A percentile compares a stretch with the other conserved stretches of the same genome.
These are phyloP conservation scores for Fusarium fracticaudum DNA, from an alignment of 2,329 filamentous ascomycete genomes.

Conservation along the genomic window DNA sequence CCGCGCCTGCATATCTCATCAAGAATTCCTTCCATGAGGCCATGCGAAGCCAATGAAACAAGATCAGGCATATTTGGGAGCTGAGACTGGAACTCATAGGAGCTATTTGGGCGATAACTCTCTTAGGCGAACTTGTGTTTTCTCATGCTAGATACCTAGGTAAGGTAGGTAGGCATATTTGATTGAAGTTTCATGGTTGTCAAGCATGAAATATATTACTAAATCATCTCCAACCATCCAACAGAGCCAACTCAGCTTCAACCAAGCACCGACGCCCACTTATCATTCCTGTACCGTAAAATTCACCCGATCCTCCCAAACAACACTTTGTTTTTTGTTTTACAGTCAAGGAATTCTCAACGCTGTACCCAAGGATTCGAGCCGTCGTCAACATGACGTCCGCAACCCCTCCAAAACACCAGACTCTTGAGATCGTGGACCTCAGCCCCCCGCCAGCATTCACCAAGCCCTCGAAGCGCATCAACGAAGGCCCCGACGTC, in stretches of 20 bases:
- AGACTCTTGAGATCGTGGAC: slow-evolving; percentile 60
- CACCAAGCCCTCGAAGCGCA: slow-evolving; percentile 76
- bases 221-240: slow-evolving; percentile 7
- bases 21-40: neutral
- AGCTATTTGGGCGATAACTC: neutral
- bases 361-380: neutral
- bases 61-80: neutral
- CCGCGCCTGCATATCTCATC: neutral
- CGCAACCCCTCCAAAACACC: slow-evolving; percentile 26
- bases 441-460: slow-evolving; percentile 63
- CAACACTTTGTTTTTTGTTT: neutral
- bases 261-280: slow-evolving; percentile 2
- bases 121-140: neutral
- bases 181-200: neutral
- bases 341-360: neutral
- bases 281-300: neutral
- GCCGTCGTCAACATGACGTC: slow-evolving; percentile 35
- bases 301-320: neutral
- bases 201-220: slow-evolving; percentile 1
- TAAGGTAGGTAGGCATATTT: neutral
- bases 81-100: neutral
- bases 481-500: slow-evolving; percentile 87
- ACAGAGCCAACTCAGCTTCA: neutral
- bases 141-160: neutral
- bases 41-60: neutral